These are phyloP conservation scores for Noccaea bulbosa DNA, from an alignment of 345 rosid genomes.

Conservation along the genomic window DNA sequence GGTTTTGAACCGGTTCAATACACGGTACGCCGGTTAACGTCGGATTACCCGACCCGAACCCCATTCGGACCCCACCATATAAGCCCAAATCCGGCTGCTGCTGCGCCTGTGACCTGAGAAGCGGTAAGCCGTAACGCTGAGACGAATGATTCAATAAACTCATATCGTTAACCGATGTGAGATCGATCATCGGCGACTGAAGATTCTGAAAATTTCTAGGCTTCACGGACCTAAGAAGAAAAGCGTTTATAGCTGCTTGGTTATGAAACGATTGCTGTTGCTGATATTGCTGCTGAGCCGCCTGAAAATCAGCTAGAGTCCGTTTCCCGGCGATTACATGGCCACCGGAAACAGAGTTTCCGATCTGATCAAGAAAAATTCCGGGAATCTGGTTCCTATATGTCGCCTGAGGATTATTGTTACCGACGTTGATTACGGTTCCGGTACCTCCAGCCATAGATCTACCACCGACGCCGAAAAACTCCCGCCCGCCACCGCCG, in stretches of 20 bases:
- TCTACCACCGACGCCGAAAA: constrained; percentile 63
- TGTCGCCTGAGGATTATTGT: constrained; percentile 37
- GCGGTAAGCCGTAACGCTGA: constrained; percentile 58
- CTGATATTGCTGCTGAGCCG: constrained; percentile 41
- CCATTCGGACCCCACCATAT: constrained; percentile 35
- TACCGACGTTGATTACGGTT: constrained; percentile 38
- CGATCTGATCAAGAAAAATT: constrained; percentile 66
- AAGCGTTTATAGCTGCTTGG: constrained; percentile 50
- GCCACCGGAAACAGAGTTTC: constrained; percentile 46
- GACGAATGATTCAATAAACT: constrained; percentile 30
- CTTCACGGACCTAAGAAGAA: constrained; percentile 78
- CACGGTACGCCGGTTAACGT: constrained; percentile 46
- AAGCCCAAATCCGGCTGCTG: constrained; percentile 29
- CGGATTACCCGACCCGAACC: constrained; percentile 32
- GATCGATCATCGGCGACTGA: constrained; percentile 50
- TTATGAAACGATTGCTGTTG: constrained; percentile 38
- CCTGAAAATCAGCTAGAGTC: constrained; percentile 69
- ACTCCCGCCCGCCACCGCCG: constrained; percentile 69
- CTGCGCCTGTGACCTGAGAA: constrained; percentile 48
- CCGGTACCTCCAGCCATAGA: constrained; percentile 46
- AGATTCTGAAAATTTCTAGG: constrained; percentile 57
- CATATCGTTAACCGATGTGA: constrained; percentile 38
- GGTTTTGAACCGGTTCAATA: constrained; percentile 47
- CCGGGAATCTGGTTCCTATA: constrained; percentile 63
- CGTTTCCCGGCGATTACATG: constrained; percentile 63